Percentiles rank a stretch among this genome's conserved stretches.
These are phyloP conservation scores for Botryosphaeria agaves DNA, from an alignment of 2,329 filamentous ascomycete genomes.

Conservation along the genomic window DNA sequence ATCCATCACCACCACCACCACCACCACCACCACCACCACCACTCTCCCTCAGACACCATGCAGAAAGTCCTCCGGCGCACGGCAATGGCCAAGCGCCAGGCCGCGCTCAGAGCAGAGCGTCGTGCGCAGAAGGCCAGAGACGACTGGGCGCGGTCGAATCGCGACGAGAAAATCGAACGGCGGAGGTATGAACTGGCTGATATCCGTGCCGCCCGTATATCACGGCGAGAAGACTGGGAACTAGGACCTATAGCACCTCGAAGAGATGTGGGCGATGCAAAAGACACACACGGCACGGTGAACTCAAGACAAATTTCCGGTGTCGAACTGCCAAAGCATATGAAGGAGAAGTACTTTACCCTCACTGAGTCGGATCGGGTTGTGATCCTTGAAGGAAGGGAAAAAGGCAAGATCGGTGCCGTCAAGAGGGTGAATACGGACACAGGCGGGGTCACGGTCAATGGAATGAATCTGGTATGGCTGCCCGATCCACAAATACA, in stretches of 20 bases:
- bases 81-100: conserved; percentile 48
- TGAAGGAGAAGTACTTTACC: conserved; percentile 13
- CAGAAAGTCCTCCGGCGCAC: conserved; percentile 54
- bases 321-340: conserved; percentile 22
- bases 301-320: conserved; percentile 15
- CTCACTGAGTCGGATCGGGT: conserved; percentile 54
- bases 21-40: not conserved
- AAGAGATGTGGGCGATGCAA: conserved; percentile 45
- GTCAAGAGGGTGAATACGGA: conserved; percentile 36
- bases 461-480: conserved; percentile 22
- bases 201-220: conserved; percentile 32
- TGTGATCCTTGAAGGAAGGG: conserved; percentile 58
- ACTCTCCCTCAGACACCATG: conserved; percentile 30
- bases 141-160: conserved; percentile 8
- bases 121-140: conserved; percentile 6
- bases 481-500: not conserved
- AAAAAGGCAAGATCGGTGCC: conserved; percentile 71
- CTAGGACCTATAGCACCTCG: conserved; percentile 64
- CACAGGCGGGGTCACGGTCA: conserved; percentile 16
- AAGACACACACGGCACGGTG: conserved; percentile 43
- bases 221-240: conserved; percentile 59
- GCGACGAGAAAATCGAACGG: conserved; percentile 5
- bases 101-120: conserved; percentile 20
- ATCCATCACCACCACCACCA: not conserved
- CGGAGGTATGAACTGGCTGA: conserved; percentile 14